Evolutionary conservation across 2,329 filamentous ascomycete genomes (phyloP).

Genomic region (Talaromyces funiculosus): DNA sequence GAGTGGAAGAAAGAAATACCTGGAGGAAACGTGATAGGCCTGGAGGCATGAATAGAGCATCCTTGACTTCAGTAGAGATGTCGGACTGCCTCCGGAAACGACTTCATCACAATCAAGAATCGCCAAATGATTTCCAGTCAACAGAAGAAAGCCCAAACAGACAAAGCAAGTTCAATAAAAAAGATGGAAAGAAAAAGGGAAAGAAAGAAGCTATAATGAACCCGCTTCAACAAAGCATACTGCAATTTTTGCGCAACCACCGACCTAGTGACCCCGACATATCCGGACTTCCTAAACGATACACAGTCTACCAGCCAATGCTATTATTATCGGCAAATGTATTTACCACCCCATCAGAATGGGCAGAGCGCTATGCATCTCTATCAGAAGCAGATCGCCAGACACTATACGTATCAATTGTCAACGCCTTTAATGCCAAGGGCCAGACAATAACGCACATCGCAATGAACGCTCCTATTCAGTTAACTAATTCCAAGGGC

Average conservation of each 20-base stretch:
- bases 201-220: slow-evolving; percentile 18
- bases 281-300: slow-evolving; percentile 38
- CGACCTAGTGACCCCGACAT: slow-evolving; percentile 10
- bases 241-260: slow-evolving; percentile 25
- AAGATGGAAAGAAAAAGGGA: not conserved
- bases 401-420: slow-evolving; percentile 39
- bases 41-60: too few relatives aligned
- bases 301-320: slow-evolving; percentile 53
- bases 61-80: not conserved
- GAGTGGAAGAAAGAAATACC: too few relatives aligned
- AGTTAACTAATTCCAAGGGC: slow-evolving; percentile 25
- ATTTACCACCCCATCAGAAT: slow-evolving; percentile 30
- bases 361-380: slow-evolving; percentile 24
- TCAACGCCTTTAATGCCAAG: slow-evolving; percentile 31
- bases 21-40: too few relatives aligned
- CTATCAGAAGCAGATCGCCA: slow-evolving; percentile 27
- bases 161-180: not conserved
- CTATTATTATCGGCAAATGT: slow-evolving; percentile 51
- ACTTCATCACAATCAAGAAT: not conserved
- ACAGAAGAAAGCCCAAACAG: too few relatives aligned
- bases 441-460: slow-evolving; percentile 46
- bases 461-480: slow-evolving; percentile 55
- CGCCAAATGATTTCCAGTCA: not conserved
- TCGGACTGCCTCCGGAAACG: not conserved
- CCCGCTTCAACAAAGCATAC: slow-evolving; percentile 29